Percentiles rank a stretch among this genome's conserved stretches.
Conservation (phyloP, 352 stramenopile species). For the Blastocystis sp. region DNA sequence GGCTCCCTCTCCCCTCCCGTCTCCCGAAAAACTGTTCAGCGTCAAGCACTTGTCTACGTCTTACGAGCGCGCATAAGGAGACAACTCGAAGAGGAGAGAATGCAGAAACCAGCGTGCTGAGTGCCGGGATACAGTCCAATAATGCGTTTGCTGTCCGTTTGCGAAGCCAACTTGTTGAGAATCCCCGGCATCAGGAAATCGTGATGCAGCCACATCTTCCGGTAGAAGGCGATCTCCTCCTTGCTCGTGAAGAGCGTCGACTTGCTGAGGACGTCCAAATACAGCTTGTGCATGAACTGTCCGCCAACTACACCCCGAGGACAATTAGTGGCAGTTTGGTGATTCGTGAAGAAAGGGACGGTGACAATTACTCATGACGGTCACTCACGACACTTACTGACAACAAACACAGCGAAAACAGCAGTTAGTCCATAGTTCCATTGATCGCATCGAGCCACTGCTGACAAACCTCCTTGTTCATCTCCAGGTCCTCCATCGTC, state of each 20-base stretch:
- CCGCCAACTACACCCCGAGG: not conserved
- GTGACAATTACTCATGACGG: not conserved
- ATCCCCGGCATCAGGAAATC: not conserved
- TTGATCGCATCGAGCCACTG: conserved; percentile 59
- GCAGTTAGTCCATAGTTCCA: not conserved
- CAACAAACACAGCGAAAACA: not conserved
- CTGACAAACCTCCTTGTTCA: not conserved
- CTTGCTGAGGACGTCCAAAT: not conserved
- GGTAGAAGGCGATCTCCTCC: not conserved
- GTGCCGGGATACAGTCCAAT: not conserved
- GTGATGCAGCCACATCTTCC: not conserved
- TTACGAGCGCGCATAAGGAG: not conserved
- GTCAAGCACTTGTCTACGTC: not conserved
- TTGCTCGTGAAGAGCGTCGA: not conserved
- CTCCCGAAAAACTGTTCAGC: not conserved
- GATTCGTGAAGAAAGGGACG: too few relatives aligned
- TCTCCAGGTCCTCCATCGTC: not conserved
- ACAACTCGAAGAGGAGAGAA: not conserved
- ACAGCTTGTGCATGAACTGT: not conserved
- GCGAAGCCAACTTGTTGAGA: not conserved
- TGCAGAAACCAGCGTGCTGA: not conserved
- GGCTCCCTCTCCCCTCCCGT: not conserved
- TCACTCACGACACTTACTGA: not conserved
- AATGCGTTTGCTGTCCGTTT: not conserved
- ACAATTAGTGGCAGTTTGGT: not conserved